phyloP scores from a whole-genome alignment of 768 basidiomycete species.

The Tremella fuciformis region DNA sequence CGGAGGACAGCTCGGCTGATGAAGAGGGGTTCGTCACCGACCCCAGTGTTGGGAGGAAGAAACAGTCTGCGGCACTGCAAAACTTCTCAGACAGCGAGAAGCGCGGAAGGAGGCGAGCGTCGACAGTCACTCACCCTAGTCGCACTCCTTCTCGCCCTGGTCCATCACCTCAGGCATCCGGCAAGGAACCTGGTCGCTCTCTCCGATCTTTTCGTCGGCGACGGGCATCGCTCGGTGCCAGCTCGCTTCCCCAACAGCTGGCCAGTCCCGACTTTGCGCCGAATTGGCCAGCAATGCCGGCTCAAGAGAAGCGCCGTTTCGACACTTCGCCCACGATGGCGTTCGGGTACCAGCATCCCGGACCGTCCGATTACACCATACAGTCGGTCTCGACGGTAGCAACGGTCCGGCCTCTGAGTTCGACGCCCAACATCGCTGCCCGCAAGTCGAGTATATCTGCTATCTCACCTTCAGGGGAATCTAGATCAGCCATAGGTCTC shows the following conservation, averaged over 20 bases:
- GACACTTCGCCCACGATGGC: constrained; percentile 18
- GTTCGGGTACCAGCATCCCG: constrained; percentile 33
- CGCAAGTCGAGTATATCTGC: constrained; percentile 20
- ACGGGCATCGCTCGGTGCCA: constrained; percentile 18
- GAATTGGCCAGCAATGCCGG: constrained; percentile 32
- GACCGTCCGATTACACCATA: constrained; percentile 32
- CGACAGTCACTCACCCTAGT: too few relatives aligned
- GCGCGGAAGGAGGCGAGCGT: too few relatives aligned
- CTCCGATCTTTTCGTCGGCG: constrained; percentile 6
- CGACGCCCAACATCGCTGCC: constrained; percentile 18
- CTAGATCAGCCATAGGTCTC: constrained; percentile 12
- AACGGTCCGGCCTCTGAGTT: constrained; percentile 30
- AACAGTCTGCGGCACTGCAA: too few relatives aligned
- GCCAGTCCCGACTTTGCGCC: constrained; percentile 10
- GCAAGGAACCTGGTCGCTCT: background rate
- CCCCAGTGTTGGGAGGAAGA: too few relatives aligned
- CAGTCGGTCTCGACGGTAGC: constrained; percentile 35
- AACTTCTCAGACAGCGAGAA: too few relatives aligned
- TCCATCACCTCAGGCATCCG: too few relatives aligned
- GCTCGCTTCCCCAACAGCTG: constrained; percentile 10
- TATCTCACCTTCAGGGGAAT: background rate
- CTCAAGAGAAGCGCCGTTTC: constrained; percentile 24
- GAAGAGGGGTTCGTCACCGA: background rate
- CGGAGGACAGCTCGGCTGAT: constrained; percentile 4
- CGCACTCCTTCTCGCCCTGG: background rate